A percentile compares a stretch with the other conserved stretches of the same genome.
These are phyloP conservation scores for Neoboletus brunneissimus DNA, from an alignment of 768 basidiomycete genomes.

Conservation along the genomic window DNA sequence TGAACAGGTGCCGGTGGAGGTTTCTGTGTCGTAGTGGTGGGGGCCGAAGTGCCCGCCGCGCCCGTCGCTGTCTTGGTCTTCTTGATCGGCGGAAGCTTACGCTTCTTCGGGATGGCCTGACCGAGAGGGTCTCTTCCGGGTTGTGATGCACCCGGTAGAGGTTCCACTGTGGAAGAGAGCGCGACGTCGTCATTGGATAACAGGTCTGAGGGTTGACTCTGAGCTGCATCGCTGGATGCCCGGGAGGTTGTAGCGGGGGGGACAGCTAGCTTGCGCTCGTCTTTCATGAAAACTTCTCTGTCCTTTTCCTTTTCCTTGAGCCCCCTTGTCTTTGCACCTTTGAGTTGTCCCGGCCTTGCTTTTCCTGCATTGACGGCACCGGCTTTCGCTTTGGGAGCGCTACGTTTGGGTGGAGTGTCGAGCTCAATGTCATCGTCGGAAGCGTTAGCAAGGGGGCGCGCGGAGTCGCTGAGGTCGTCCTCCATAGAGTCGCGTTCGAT, in stretches of 20 bases:
- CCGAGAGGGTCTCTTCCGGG: conserved; percentile 26
- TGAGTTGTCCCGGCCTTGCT: conserved; percentile 12
- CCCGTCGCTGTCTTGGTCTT: conserved; percentile 49
- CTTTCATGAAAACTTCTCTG: conserved; percentile 39
- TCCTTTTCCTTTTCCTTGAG: conserved; percentile 31
- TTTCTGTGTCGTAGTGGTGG: conserved; percentile 28
- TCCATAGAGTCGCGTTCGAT: conserved; percentile 26
- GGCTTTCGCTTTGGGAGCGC: conserved; percentile 22
- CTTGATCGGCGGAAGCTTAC: conserved; percentile 66
- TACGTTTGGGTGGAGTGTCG: conserved; percentile 21
- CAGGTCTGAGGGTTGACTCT: conserved; percentile 28
- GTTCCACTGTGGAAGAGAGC: conserved; percentile 6
- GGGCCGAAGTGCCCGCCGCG: conserved; percentile 21
- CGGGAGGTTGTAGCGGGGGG: conserved; percentile 17
- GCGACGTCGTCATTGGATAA: conserved; percentile 32
- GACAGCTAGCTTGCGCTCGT: conserved; percentile 37
- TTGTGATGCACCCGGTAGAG: conserved; percentile 19
- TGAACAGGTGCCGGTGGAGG: conserved; percentile 11
- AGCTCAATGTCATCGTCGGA: conserved; percentile 29
- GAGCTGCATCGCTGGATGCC: conserved; percentile 33
- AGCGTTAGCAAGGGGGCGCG: conserved; percentile 21
- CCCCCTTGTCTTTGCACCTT: conserved; percentile 30
- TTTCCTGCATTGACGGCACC: conserved; percentile 25
- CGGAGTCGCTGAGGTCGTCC: conserved; percentile 25
- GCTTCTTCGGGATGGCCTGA: conserved; percentile 48